These are phyloP conservation scores for Salix exigua DNA, from an alignment of 345 rosid genomes.

Conservation along the genomic window DNA sequence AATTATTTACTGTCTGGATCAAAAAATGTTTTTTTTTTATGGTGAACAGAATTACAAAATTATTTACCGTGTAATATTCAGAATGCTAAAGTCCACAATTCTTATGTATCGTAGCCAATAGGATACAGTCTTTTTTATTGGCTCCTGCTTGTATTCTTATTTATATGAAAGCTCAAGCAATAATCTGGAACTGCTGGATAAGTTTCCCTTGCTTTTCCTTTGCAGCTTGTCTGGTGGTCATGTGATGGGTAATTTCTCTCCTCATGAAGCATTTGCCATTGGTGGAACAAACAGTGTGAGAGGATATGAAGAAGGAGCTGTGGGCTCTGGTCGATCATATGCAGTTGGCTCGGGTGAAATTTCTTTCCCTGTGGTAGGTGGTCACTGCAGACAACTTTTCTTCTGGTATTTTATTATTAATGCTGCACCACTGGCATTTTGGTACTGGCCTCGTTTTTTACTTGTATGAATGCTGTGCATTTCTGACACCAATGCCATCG, in stretches of 20 bases:
- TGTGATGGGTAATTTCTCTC: constrained; percentile 82
- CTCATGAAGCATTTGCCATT: constrained; percentile 89
- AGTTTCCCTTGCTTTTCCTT: constrained; percentile 15
- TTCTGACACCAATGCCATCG: neutral
- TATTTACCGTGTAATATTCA: neutral
- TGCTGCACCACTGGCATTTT: neutral
- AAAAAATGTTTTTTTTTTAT: neutral
- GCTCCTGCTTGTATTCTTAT: constrained; percentile 4
- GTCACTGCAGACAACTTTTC: constrained; percentile 7
- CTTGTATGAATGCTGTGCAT: neutral
- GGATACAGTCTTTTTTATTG: neutral
- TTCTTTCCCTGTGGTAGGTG: constrained; percentile 77
- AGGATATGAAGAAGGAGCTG: constrained; percentile 98
- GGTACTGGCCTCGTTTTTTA: neutral
- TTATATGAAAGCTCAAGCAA: neutral
- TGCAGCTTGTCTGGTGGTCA: constrained; percentile 81
- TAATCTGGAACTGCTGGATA: constrained; percentile 18
- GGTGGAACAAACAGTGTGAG: constrained; percentile 96
- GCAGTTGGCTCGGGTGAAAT: constrained; percentile 81
- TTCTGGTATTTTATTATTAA: neutral
- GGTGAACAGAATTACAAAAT: neutral
- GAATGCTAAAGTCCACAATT: neutral
- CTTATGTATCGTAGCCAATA: neutral
- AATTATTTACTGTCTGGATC: neutral
- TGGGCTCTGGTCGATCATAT: constrained; percentile 91